Percentiles rank a stretch among this genome's conserved stretches.
phyloP scores from a whole-genome alignment of 2,329 filamentous ascomycete genomes.

The Kalmusia sp. region DNA sequence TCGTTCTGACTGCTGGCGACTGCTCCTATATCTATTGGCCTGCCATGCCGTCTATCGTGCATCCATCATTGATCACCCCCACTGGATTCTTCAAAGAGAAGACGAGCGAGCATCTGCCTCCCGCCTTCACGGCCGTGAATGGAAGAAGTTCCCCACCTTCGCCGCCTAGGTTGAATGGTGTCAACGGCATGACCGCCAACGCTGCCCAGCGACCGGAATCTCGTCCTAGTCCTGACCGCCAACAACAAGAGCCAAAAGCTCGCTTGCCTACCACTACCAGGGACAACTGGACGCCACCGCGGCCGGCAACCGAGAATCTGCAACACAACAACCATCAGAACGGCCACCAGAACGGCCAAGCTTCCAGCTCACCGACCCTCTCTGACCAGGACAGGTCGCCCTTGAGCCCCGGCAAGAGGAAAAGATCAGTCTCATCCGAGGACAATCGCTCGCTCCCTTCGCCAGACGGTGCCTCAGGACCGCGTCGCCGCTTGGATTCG shows the following conservation, averaged over 20 bases:
- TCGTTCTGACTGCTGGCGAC: constrained; percentile 7
- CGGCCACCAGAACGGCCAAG: constrained; percentile 22
- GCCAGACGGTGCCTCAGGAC: constrained; percentile 36
- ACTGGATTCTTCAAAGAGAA: constrained; percentile 39
- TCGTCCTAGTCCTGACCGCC: constrained; percentile 16
- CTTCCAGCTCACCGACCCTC: constrained; percentile 29
- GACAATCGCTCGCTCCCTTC: constrained; percentile 47
- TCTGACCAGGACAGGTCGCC: constrained; percentile 30
- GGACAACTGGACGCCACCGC: constrained; percentile 26
- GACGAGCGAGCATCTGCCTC: constrained; percentile 28
- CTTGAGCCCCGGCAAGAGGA: constrained; percentile 60
- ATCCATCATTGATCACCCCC: constrained; percentile 35
- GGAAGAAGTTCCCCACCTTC: constrained; percentile 36
- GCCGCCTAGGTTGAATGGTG: constrained; percentile 21
- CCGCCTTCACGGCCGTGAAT: constrained; percentile 48
- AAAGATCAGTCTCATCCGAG: constrained; percentile 69
- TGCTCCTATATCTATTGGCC: constrained; percentile 6
- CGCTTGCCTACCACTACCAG: constrained; percentile 22
- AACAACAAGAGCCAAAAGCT: constrained; percentile 22
- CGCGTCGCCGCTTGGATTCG: constrained; percentile 45
- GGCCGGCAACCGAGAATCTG: constrained; percentile 18
- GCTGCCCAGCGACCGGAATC: constrained; percentile 21
- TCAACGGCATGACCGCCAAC: constrained; percentile 25
- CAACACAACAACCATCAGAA: constrained; percentile 22
- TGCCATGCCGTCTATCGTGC: constrained; percentile 46